Conservation (phyloP, 148 eudicot species). For the Camellia lanceoleosa region DNA sequence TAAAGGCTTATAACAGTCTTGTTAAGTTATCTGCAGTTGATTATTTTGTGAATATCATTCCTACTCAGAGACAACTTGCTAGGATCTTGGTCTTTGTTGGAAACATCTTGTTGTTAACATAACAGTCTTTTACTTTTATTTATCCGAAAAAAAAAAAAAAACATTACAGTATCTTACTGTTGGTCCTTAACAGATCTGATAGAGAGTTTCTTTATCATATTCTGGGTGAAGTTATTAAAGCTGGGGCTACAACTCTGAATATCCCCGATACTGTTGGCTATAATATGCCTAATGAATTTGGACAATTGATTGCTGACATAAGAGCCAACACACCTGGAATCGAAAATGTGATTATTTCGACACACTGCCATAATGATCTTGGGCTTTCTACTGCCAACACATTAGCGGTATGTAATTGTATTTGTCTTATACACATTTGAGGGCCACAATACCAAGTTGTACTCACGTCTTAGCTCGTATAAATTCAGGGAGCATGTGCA, state of each 20-base stretch:
- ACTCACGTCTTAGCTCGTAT: constrained; percentile 22
- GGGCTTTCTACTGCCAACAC: constrained; percentile 96
- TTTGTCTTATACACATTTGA: not conserved
- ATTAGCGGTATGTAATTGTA: constrained; percentile 52
- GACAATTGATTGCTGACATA: constrained; percentile 83
- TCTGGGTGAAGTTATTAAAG: constrained; percentile 85
- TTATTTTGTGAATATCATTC: constrained; percentile 7
- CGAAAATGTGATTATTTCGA: constrained; percentile 85
- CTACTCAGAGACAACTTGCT: not conserved
- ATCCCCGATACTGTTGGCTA: constrained; percentile 96
- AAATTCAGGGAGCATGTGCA: constrained; percentile 75
- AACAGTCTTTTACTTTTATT: not conserved
- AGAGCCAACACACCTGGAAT: constrained; percentile 88
- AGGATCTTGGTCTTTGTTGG: not conserved
- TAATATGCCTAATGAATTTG: constrained; percentile 74
- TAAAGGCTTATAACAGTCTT: not conserved
- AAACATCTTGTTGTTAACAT: not conserved
- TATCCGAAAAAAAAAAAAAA: too few species aligned
- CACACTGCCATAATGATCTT: constrained; percentile 97
- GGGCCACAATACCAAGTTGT: not conserved
- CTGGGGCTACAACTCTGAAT: constrained; percentile 93
- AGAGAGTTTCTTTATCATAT: constrained; percentile 81
- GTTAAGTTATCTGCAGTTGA: not conserved
- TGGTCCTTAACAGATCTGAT: constrained; percentile 62
- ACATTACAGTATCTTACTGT: not conserved